These are phyloP conservation scores for Fusarium protoensiforme DNA, from an alignment of 2,329 filamentous ascomycete species.

Conservation along the genomic window DNA sequence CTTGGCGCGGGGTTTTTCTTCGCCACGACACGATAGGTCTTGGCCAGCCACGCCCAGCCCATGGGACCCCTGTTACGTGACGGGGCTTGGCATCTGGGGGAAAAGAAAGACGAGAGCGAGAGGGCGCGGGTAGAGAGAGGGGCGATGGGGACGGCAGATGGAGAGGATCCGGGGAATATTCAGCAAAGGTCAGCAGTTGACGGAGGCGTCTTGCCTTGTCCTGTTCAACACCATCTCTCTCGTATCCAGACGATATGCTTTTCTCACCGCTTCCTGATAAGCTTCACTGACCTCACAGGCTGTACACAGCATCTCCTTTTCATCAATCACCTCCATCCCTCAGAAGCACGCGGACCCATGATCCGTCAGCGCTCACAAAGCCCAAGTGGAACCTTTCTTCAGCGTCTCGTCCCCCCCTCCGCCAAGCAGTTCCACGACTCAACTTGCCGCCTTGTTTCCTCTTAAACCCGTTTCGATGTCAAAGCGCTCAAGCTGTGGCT, in stretches of 20 bases:
- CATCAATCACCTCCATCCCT: neutral
- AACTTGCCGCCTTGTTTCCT: constrained; percentile 2
- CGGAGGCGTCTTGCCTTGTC: neutral
- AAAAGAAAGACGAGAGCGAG: neutral
- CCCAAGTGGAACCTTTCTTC: neutral
- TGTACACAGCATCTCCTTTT: neutral
- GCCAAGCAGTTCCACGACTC: constrained; percentile 9
- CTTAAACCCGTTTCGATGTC: neutral
- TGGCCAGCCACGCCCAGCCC: constrained; percentile 2
- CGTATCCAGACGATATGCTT: neutral
- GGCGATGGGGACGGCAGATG: constrained; percentile 15
- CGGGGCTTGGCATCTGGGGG: constrained; percentile 20
- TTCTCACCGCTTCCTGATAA: constrained; percentile 17
- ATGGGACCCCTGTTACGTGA: neutral
- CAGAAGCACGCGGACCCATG: neutral
- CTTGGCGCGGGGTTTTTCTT: constrained; percentile 30
- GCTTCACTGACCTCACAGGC: neutral
- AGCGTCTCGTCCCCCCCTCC: neutral
- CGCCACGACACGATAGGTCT: neutral
- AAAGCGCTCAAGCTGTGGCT: constrained; percentile 1
- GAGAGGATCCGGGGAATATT: constrained; percentile 17
- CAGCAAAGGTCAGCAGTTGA: neutral
- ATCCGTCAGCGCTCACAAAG: neutral
- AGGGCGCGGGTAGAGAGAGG: neutral
- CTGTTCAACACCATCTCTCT: neutral